These are phyloP conservation scores for Colletotrichum lupini DNA, from an alignment of 2,329 filamentous ascomycete species.

Conservation along the genomic window DNA sequence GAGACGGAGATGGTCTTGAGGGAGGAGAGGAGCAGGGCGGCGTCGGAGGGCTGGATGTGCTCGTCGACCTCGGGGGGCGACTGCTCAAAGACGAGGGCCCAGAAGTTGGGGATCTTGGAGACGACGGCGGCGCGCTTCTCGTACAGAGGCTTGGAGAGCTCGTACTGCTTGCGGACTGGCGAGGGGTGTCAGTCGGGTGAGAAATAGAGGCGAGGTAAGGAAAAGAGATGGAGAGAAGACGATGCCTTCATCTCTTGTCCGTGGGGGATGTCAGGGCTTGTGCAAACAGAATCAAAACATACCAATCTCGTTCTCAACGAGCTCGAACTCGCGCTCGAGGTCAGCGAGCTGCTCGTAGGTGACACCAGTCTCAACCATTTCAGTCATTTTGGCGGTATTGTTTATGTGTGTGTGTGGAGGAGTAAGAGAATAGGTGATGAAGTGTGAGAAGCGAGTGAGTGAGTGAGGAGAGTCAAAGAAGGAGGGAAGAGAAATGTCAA, in stretches of 20 bases:
- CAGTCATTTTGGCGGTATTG: slow-evolving; percentile 38
- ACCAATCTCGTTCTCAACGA: slow-evolving; percentile 87
- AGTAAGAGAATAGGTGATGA: neutral
- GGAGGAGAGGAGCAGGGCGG: slow-evolving; percentile 74
- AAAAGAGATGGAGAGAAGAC: neutral
- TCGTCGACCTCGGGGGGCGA: slow-evolving; percentile 87
- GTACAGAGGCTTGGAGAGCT: slow-evolving; percentile 77
- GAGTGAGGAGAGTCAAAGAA: too few species aligned
- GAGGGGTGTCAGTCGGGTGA: neutral
- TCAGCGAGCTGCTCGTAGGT: slow-evolving; percentile 82
- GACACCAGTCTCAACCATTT: slow-evolving; percentile 56
- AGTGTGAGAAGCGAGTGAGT: neutral
- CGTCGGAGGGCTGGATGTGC: slow-evolving; percentile 86
- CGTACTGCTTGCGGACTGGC: slow-evolving; percentile 78
- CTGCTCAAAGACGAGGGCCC: slow-evolving; percentile 92
- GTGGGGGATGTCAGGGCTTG: neutral
- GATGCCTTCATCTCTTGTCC: too few species aligned
- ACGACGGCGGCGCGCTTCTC: slow-evolving; percentile 78
- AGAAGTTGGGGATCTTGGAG: slow-evolving; percentile 85
- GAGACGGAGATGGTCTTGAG: slow-evolving; percentile 78
- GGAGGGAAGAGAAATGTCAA: neutral
- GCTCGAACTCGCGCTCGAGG: slow-evolving; percentile 86
- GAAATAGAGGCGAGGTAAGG: too few species aligned
- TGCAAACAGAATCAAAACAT: slow-evolving; percentile 46
- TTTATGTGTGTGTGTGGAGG: slow-evolving; percentile 10